phyloP scores from a whole-genome alignment of 495 filamentous ascomycete genomes.

The Trichoderma asperelloides region DNA sequence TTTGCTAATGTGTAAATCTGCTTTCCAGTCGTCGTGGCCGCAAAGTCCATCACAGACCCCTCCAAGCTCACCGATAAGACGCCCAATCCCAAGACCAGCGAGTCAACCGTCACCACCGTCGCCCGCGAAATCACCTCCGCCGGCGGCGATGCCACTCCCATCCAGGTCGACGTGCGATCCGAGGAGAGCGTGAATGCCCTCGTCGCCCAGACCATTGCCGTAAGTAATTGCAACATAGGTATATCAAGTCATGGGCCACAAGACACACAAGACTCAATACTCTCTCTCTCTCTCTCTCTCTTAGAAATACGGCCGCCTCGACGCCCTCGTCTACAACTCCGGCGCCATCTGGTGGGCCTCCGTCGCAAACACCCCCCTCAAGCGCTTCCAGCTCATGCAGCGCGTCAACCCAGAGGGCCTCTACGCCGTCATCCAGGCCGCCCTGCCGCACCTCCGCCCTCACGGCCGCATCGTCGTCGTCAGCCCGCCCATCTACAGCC shows the following conservation, averaged over 20 bases:
- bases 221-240: too few species aligned
- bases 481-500: constrained; percentile 73
- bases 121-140: constrained; percentile 64
- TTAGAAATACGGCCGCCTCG: constrained; percentile 51
- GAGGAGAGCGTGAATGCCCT: constrained; percentile 52
- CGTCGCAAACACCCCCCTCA: constrained; percentile 63
- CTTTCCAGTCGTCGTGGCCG: constrained; percentile 61
- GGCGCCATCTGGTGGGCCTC: constrained; percentile 84
- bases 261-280: neutral
- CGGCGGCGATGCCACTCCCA: constrained; percentile 54
- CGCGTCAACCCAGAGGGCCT: constrained; percentile 69
- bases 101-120: constrained; percentile 79
- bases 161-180: constrained; percentile 64
- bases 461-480: constrained; percentile 68
- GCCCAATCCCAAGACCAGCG: constrained; percentile 69
- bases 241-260: neutral
- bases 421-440: constrained; percentile 57
- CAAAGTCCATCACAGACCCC: constrained; percentile 68
- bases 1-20: too few species aligned
- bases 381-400: constrained; percentile 77
- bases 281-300: neutral
- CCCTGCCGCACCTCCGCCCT: constrained; percentile 47
- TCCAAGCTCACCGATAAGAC: constrained; percentile 52
- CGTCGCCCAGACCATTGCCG: constrained; percentile 50
- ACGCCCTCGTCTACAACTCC: constrained; percentile 73